Evolutionary conservation across 1,139 yeast species (phyloP), one percentile per base, ranked within the genome.

Genomic region (Taphrina flavorubra): DNA sequence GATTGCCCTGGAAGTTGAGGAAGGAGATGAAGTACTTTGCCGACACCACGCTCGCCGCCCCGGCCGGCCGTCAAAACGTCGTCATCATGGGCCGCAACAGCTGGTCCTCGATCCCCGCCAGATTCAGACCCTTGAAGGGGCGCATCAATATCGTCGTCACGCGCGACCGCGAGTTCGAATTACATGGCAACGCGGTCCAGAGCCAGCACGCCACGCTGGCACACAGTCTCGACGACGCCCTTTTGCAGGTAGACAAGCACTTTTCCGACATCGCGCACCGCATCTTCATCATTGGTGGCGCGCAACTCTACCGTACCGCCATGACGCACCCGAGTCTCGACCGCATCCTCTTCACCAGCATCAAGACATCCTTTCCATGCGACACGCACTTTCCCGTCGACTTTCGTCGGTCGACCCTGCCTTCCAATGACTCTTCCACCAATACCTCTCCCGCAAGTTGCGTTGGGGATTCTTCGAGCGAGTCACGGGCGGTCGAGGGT

Each of bases 41-140:
- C 70, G 85, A 85, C 68, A 88, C 90, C 18, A 94, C 99, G 0
- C 79, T 87, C 3, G 69, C 79, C 83, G 34, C 69, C 68, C 65
- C 66, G 6, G 47, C 65, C 14, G 68, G 53, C 61, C 56, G 47
- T 14, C 76, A 79, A 68, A 90, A 92, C 74, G 96, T 92, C 0
- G 98, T 95, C 14, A 83, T 95, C 10, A 94, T 95, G 99, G 99
- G 99, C 6, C 83, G 97, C 69, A 89, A 87, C 76, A 94, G 99
- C 0, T 94, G 98, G 97, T 95, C 92, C 49, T 90, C 97, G 8
- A 92, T 94, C 59, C 99, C 99, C 0, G 71, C 78, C 0, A 87
- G 83, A 76, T 94, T 91, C 79, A 82, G 97, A 72, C 99, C 99
- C 0, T 82, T 94, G 62, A 87, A 88, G 1, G 85, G 83, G 66